Evolutionary conservation across 2,329 filamentous ascomycete species (phyloP).

Genomic region (Phyllachora maydis): DNA sequence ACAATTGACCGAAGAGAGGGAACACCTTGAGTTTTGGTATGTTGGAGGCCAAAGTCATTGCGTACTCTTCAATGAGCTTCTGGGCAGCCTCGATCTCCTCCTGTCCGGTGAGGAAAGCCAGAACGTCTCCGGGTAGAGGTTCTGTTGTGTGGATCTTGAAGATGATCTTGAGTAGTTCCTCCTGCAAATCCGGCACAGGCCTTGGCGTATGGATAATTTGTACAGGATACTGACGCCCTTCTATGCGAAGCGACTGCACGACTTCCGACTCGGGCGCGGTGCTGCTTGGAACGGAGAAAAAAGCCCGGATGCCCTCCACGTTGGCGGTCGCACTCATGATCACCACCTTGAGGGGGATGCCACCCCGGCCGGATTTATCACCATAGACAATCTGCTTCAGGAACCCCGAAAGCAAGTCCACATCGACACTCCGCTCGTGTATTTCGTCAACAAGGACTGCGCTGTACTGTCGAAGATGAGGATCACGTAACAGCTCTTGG

Average conservation of each 20-base stretch:
- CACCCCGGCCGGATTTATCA: constrained; percentile 42
- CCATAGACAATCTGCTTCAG: constrained; percentile 53
- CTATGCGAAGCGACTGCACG: constrained; percentile 41
- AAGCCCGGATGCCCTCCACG: constrained; percentile 54
- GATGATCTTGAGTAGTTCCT: constrained; percentile 61
- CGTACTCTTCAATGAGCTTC: constrained; percentile 62
- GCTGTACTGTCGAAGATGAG: constrained; percentile 65
- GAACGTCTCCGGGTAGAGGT: constrained; percentile 78
- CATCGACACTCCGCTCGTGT: constrained; percentile 86
- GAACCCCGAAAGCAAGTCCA: constrained; percentile 80
- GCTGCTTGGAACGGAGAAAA: constrained; percentile 34
- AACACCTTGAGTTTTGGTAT: constrained; percentile 53
- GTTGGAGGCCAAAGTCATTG: constrained; percentile 48
- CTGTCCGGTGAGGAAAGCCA: constrained; percentile 83
- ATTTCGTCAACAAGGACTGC: constrained; percentile 90
- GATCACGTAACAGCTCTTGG: constrained; percentile 80
- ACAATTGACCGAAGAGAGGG: constrained; percentile 77
- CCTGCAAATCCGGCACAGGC: constrained; percentile 63
- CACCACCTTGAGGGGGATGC: constrained; percentile 64
- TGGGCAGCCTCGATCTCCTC: constrained; percentile 78
- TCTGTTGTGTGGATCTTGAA: constrained; percentile 77
- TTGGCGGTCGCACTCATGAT: constrained; percentile 97
- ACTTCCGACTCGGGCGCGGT: constrained; percentile 3
- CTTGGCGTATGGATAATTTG: constrained; percentile 53
- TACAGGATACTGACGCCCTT: constrained; percentile 77